Evolutionary conservation across 768 basidiomycete species (phyloP).

Genomic region (Lanmaoa rubissima): DNA sequence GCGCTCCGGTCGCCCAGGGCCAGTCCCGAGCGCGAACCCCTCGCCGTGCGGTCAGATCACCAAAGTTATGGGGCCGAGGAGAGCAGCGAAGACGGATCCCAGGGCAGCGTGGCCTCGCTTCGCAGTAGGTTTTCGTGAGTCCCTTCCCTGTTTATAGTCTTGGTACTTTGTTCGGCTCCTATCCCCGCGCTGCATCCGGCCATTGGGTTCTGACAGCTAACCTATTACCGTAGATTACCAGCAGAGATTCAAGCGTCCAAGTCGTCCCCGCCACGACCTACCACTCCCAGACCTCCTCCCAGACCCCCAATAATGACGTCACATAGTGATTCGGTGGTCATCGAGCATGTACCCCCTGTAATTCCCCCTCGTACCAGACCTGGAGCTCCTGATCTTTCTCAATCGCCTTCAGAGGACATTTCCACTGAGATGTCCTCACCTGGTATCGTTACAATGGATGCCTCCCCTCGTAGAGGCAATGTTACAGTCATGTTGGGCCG

Average conservation of each 20-base stretch:
- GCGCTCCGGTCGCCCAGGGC: slow-evolving; percentile 17
- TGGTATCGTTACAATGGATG: not conserved
- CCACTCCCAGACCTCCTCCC: slow-evolving; percentile 14
- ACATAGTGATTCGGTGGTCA: slow-evolving; percentile 17
- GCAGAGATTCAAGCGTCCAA: slow-evolving; percentile 1
- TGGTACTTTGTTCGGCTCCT: not conserved
- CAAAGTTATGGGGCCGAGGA: slow-evolving; percentile 7
- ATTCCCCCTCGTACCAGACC: slow-evolving; percentile 21
- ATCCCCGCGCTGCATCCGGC: not conserved
- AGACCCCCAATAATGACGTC: slow-evolving; percentile 19
- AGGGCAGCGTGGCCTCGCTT: slow-evolving; percentile 39
- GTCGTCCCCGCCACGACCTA: slow-evolving; percentile 17
- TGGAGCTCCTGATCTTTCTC: slow-evolving; percentile 1
- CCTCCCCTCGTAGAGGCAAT: slow-evolving; percentile 17
- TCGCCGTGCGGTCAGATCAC: not conserved
- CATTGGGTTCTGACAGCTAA: not conserved
- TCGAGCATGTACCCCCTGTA: slow-evolving; percentile 12
- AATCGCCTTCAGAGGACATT: slow-evolving; percentile 1
- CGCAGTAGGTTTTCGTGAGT: slow-evolving; percentile 51
- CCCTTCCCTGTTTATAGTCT: not conserved
- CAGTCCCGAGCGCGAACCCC: slow-evolving; percentile 21
- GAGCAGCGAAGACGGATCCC: slow-evolving; percentile 13
- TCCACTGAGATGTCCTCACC: not conserved
- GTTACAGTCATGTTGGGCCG: slow-evolving; percentile 42
- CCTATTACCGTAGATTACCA: slow-evolving; percentile 11